A percentile compares a stretch with the other conserved stretches of the same genome.
These are phyloP conservation scores for Seiridium unicorne DNA, from an alignment of 2,329 filamentous ascomycete genomes.

Conservation along the genomic window DNA sequence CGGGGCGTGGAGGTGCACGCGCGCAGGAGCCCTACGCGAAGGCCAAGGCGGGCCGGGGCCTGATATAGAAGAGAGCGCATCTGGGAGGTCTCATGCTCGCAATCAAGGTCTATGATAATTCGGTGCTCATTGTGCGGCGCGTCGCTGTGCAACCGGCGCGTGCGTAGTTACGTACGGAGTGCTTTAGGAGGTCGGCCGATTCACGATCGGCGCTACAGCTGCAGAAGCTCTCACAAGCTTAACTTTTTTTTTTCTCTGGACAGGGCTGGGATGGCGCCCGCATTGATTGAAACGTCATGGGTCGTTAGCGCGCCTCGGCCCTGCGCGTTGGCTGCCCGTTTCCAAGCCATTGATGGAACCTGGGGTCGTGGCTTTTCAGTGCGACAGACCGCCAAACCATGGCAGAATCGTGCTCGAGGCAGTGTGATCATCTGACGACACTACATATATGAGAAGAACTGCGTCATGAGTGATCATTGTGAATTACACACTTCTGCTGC, in stretches of 20 bases:
- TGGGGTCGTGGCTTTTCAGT: neutral
- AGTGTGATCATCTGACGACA: no score
- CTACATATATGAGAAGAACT: no score
- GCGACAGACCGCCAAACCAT: neutral
- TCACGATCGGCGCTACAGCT: neutral
- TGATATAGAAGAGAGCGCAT: slow-evolving; percentile 8
- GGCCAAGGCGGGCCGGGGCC: slow-evolving; percentile 3
- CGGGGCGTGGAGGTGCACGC: neutral
- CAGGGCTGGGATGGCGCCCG: neutral
- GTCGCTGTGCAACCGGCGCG: neutral
- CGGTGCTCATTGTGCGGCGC: neutral
- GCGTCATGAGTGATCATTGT: no score
- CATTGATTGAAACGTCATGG: slow-evolving; percentile 5
- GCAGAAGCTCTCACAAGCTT: neutral
- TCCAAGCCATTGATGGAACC: neutral
- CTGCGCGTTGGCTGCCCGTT: neutral
- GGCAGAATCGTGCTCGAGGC: no score
- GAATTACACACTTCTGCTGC: no score
- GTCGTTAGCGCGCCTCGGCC: neutral
- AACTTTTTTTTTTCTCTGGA: neutral
- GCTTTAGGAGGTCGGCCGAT: neutral
- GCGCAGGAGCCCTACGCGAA: neutral
- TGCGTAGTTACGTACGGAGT: neutral
- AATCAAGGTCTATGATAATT: neutral
- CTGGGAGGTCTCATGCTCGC: neutral